Percentiles rank a stretch among this genome's conserved stretches.
Evolutionary conservation across 78 protist species (phyloP).

Genomic region (Goniomonas avonlea): DNA sequence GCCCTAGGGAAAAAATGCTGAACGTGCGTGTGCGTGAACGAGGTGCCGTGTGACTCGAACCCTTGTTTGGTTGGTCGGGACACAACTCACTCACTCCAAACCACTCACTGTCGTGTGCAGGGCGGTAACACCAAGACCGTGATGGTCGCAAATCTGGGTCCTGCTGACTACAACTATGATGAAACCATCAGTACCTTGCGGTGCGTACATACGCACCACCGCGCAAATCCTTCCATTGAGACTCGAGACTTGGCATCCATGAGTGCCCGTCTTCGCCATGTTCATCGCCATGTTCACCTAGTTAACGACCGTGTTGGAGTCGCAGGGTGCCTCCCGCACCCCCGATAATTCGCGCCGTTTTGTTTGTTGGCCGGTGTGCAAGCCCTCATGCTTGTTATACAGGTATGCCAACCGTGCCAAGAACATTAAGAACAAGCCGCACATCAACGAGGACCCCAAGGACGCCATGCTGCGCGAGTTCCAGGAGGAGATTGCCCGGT

Average conservation of each 20-base stretch:
- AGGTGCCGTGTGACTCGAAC: not conserved
- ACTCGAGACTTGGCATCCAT: no score
- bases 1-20: no score
- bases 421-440: constrained; percentile 81
- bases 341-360: no score
- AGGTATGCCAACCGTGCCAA: constrained; percentile 77
- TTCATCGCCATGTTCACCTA: no score
- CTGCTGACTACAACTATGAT: constrained; percentile 62
- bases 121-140: constrained; percentile 76
- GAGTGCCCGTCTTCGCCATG: no score
- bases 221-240: no score
- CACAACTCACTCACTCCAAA: constrained; percentile 73
- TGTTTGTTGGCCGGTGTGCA: no score
- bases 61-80: not conserved
- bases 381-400: not conserved
- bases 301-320: no score
- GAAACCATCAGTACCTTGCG: constrained; percentile 71
- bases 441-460: constrained; percentile 79
- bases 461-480: constrained; percentile 70
- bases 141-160: constrained; percentile 75
- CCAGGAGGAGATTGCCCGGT: constrained; percentile 37
- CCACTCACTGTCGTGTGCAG: no score
- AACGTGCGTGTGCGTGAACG: not conserved
- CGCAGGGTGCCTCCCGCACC: no score
- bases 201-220: no score